phyloP scores from a whole-genome alignment of 2,329 filamentous ascomycete species.

The Pyrenophora tritici-repentis region DNA sequence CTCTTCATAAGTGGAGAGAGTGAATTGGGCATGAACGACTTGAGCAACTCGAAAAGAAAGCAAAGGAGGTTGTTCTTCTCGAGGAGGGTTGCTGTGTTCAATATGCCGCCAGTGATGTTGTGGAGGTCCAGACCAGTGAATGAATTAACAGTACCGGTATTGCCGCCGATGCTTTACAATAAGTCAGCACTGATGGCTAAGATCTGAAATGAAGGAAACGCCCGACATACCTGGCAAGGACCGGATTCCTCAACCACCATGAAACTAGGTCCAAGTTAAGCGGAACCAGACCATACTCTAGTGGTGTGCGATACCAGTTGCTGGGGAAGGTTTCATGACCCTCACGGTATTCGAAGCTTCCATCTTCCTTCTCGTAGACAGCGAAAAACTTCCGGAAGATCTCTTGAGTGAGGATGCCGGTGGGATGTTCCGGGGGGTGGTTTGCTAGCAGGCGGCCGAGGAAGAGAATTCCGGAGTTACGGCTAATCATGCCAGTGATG shows the following conservation, averaged over 20 bases:
- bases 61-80: slow-evolving; percentile 49
- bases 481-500: slow-evolving; percentile 55
- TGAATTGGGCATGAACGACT: slow-evolving; percentile 43
- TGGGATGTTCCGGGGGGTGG: slow-evolving; percentile 21
- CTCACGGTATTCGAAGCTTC: slow-evolving; percentile 45
- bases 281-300: slow-evolving; percentile 55
- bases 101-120: slow-evolving; percentile 31
- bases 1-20: slow-evolving; percentile 36
- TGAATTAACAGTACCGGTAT: slow-evolving; percentile 57
- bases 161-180: slow-evolving; percentile 54
- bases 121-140: slow-evolving; percentile 53
- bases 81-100: slow-evolving; percentile 36
- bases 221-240: slow-evolving; percentile 25
- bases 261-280: slow-evolving; percentile 26
- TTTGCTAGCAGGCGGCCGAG: slow-evolving; percentile 41
- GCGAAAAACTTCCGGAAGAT: slow-evolving; percentile 56
- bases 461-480: slow-evolving; percentile 51
- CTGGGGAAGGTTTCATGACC: slow-evolving; percentile 60
- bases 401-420: slow-evolving; percentile 23
- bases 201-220: neutral
- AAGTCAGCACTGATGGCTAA: neutral
- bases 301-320: slow-evolving; percentile 56
- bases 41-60: slow-evolving; percentile 43
- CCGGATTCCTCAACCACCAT: slow-evolving; percentile 22
- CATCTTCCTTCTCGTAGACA: slow-evolving; percentile 49